These are phyloP conservation scores for Pelargonium myrrhifolium DNA, from an alignment of 441 rosid genomes.

Conservation along the genomic window DNA sequence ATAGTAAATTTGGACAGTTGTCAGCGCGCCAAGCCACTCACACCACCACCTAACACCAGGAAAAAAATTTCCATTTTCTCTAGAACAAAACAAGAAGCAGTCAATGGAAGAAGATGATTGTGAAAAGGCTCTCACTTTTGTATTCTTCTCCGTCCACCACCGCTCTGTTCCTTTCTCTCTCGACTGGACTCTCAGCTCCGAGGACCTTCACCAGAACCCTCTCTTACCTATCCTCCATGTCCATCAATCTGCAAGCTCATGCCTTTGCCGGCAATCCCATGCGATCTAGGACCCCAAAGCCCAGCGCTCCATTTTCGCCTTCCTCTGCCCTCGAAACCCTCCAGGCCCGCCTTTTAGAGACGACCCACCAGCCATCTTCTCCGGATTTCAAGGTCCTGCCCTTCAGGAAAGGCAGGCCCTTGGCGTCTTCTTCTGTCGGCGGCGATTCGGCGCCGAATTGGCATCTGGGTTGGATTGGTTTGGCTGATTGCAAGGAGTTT, in stretches of 20 bases:
- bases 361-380: not conserved
- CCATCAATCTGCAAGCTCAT: not conserved
- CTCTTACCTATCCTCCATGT: not conserved
- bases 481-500: conserved; percentile 48
- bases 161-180: no score
- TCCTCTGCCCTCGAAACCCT: not conserved
- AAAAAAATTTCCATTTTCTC: no score
- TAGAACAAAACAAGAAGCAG: no score
- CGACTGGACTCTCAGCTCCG: no score
- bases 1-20: no score
- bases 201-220: no score
- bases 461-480: conserved; percentile 70
- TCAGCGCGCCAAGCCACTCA: no score
- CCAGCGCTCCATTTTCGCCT: not conserved
- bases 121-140: no score
- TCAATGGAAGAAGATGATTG: no score
- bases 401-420: conserved; percentile 4
- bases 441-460: conserved; percentile 35
- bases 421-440: not conserved
- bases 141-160: no score
- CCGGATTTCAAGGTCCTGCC: not conserved
- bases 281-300: not conserved
- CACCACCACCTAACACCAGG: no score
- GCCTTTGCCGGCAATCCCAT: not conserved
- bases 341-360: not conserved